phyloP scores from a whole-genome alignment of 2,329 filamentous ascomycete species.

The Elsinoe perseae region DNA sequence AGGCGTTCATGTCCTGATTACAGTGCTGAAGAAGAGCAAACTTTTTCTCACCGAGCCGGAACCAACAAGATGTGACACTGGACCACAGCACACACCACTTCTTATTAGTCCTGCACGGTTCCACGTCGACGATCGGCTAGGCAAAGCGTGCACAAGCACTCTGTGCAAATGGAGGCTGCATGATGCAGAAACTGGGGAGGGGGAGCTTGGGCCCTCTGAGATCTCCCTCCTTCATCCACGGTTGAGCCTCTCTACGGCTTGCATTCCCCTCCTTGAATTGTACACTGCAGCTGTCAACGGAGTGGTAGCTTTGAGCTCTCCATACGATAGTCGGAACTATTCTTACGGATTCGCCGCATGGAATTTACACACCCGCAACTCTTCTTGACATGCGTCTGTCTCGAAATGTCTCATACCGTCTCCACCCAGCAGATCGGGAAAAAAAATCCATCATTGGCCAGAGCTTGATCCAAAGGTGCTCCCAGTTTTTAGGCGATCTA shows the following conservation, averaged over 20 bases:
- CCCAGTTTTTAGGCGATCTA: conserved; percentile 11
- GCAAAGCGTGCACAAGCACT: not conserved
- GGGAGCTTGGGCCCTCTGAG: not conserved
- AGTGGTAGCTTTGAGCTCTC: not conserved
- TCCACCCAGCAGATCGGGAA: conserved; percentile 13
- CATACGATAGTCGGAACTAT: not conserved
- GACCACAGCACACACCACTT: not conserved
- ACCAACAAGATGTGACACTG: not conserved
- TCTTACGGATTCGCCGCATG: not conserved
- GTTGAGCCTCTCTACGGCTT: conserved; percentile 9
- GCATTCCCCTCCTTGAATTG: not conserved
- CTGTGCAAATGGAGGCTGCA: not conserved
- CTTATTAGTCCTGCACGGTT: not conserved
- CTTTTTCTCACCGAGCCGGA: not conserved
- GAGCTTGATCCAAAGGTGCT: conserved; percentile 1
- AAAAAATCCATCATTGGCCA: conserved; percentile 11
- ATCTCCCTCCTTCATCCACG: conserved; percentile 9
- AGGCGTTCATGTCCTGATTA: not conserved
- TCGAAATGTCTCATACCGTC: conserved; percentile 11
- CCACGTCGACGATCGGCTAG: not conserved
- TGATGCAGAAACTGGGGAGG: conserved; percentile 1
- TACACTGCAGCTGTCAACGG: not conserved
- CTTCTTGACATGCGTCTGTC: not conserved
- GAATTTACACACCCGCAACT: not conserved
- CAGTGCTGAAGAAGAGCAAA: not conserved